Conservation (phyloP, 176 grass and related monocot genomes). For the Lolium perenne region DNA sequence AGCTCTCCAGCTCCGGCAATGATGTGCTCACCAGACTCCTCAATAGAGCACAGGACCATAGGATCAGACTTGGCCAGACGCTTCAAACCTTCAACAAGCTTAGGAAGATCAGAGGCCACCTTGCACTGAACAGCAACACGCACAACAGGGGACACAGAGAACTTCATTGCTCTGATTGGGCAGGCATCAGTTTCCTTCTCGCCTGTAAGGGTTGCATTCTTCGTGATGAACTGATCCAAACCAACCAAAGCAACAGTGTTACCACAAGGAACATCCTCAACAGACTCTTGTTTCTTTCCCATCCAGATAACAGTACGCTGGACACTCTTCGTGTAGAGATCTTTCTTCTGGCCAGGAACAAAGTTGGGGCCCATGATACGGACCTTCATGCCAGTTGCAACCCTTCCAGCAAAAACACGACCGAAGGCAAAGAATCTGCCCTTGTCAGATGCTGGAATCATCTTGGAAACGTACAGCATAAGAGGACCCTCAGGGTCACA, state of each 20-base stretch:
- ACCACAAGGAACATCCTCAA: constrained; percentile 37
- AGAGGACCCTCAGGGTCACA: constrained; percentile 89
- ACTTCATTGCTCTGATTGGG: constrained; percentile 91
- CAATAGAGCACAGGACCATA: constrained; percentile 81
- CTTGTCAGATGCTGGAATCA: constrained; percentile 93
- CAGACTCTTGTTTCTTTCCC: constrained; percentile 87
- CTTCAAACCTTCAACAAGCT: constrained; percentile 27
- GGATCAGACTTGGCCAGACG: constrained; percentile 83
- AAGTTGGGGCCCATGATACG: constrained; percentile 92
- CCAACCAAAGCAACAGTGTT: constrained; percentile 84
- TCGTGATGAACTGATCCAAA: constrained; percentile 84
- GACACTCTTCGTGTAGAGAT: constrained; percentile 80
- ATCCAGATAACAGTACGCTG: constrained; percentile 94
- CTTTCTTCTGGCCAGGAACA: constrained; percentile 88
- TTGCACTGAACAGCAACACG: constrained; percentile 57
- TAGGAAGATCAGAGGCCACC: no score
- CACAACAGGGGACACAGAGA: constrained; percentile 81
- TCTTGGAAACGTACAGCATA: constrained; percentile 92
- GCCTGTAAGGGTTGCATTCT: constrained; percentile 78
- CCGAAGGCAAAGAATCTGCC: constrained; percentile 89
- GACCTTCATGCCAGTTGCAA: constrained; percentile 87
- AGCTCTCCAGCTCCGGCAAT: constrained; percentile 87
- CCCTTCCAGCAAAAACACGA: constrained; percentile 72
- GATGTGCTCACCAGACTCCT: constrained; percentile 90
- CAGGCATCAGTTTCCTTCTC: constrained; percentile 77